phyloP scores from a whole-genome alignment of 164 flowering plant genomes.

The Umbellularia californica region DNA sequence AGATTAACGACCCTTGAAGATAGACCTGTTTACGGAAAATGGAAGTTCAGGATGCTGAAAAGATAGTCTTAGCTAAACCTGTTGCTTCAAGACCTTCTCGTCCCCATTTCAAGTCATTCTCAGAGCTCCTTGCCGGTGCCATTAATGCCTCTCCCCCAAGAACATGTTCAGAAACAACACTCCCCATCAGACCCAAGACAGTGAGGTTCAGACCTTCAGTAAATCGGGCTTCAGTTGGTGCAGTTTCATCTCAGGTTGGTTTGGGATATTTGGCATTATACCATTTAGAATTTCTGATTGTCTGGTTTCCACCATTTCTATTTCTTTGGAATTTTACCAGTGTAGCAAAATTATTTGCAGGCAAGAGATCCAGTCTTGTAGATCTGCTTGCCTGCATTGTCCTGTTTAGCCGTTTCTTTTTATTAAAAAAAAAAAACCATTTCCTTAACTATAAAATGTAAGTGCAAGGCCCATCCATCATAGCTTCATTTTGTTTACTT shows the following conservation, averaged over 20 bases:
- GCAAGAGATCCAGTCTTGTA: background rate
- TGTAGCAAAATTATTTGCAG: background rate
- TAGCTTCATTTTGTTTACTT: background rate
- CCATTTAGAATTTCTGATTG: too few species aligned
- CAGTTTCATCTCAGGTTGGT: slow-evolving; percentile 39
- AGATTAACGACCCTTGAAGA: slow-evolving; percentile 8
- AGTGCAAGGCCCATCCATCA: background rate
- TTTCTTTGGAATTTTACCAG: background rate
- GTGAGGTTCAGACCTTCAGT: slow-evolving; percentile 56
- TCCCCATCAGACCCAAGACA: slow-evolving; percentile 85
- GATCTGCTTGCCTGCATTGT: background rate
- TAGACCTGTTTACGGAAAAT: slow-evolving; percentile 25
- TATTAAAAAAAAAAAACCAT: background rate
- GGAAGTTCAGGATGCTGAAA: slow-evolving; percentile 70
- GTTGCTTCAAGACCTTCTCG: slow-evolving; percentile 69
- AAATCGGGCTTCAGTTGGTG: slow-evolving; percentile 25
- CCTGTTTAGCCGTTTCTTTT: slow-evolving; percentile 6
- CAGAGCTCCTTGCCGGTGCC: slow-evolving; percentile 70
- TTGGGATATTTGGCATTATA: background rate
- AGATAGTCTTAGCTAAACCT: slow-evolving; percentile 68
- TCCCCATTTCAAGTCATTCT: slow-evolving; percentile 40
- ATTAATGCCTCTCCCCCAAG: slow-evolving; percentile 51
- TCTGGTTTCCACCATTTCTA: background rate
- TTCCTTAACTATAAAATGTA: too few species aligned
- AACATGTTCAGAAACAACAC: slow-evolving; percentile 37